Percentiles rank a stretch among this genome's conserved stretches.
Conservation (phyloP, 352 stramenopile species). For the Saprolegnia parasitica region DNA sequence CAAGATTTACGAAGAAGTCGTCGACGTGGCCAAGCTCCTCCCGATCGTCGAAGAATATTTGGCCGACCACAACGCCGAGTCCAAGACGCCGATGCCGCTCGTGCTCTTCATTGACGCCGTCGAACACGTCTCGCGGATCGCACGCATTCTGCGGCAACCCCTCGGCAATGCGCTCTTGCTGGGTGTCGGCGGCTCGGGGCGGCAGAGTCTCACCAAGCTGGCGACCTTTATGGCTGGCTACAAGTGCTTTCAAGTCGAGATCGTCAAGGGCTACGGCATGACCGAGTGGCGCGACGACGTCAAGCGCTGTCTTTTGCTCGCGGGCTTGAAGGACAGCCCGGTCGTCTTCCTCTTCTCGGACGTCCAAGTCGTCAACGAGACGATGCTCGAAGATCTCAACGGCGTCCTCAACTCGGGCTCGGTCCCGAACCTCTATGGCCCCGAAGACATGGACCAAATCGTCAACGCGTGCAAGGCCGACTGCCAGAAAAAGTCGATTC, state of each 20-base stretch:
- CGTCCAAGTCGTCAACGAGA: constrained; percentile 93
- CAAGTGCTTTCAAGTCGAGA: constrained; percentile 93
- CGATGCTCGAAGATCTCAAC: constrained; percentile 95
- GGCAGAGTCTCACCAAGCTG: constrained; percentile 89
- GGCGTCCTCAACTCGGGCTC: constrained; percentile 93
- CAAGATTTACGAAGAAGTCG: constrained; percentile 85
- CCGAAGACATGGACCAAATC: constrained; percentile 91
- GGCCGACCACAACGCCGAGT: constrained; percentile 88
- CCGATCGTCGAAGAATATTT: constrained; percentile 86
- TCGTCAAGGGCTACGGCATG: constrained; percentile 91
- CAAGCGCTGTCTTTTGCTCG: constrained; percentile 86
- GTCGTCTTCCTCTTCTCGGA: constrained; percentile 94
- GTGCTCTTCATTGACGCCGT: constrained; percentile 86
- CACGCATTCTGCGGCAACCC: constrained; percentile 72
- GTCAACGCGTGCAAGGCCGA: constrained; percentile 85
- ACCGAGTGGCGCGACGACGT: constrained; percentile 92
- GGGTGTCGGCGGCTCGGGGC: constrained; percentile 88
- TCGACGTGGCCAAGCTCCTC: constrained; percentile 79
- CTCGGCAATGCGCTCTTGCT: constrained; percentile 89
- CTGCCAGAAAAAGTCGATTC: constrained; percentile 88
- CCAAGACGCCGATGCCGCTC: constrained; percentile 87
- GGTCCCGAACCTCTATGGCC: constrained; percentile 90
- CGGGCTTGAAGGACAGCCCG: constrained; percentile 86
- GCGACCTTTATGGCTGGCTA: constrained; percentile 92
- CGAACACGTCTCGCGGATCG: constrained; percentile 80